Evolutionary conservation across 2,329 filamentous ascomycete species (phyloP), one percentile per base, ranked within the genome.

Genomic region (Byssothecium circinans): DNA sequence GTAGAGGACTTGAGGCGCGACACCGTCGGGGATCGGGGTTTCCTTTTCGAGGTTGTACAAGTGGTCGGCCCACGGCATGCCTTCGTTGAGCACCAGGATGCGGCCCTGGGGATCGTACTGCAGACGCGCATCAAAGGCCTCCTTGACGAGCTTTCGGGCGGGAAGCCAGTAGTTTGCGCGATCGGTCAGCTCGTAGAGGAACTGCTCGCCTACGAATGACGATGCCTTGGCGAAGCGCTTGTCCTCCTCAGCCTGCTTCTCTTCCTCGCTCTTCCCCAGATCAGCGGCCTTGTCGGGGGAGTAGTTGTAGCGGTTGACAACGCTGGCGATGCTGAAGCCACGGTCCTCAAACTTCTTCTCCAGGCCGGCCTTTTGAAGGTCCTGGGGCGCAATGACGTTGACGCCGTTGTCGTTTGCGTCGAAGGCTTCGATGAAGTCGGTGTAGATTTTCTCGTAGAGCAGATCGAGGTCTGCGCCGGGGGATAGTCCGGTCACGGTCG

Each of bases 321-420:
- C 78, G 54, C 90, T 88, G 45, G 90, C 89, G 50, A 99, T 84
- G 41, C 83, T 87, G 75, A 96, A 91, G 41, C 86, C 88, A 49
- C 88, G 86, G 64, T 91, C 81, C 60, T 85, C 86, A 76, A 95
- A 96, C 59, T 86, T 85, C 78, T 91, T 94, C 72, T 88, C 77
- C 34, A 96, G 72, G 3, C 86, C 87, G 0, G 89, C 88, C 23
- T 84, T 80, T 23, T 82, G 74, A 15, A 96, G 69, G 25, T 78
- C 84, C 19, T 80, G 79, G 22, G 87, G 79, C 68, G 96, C 89
- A 74, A 95, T 95, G 49, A 79, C 81, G 20, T 85, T 86, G 67
- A 99, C 87, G 58, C 94, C 94, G 72, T 99, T 99, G 79, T 99
- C 94, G 74, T 99, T 92, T 48, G 91, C 94, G 73, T 99, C 94